Evolutionary conservation across 169 alveolate genomes (phyloP), one percentile per base, ranked within the genome.

Genomic region (Plasmodium gallinaceum): DNA sequence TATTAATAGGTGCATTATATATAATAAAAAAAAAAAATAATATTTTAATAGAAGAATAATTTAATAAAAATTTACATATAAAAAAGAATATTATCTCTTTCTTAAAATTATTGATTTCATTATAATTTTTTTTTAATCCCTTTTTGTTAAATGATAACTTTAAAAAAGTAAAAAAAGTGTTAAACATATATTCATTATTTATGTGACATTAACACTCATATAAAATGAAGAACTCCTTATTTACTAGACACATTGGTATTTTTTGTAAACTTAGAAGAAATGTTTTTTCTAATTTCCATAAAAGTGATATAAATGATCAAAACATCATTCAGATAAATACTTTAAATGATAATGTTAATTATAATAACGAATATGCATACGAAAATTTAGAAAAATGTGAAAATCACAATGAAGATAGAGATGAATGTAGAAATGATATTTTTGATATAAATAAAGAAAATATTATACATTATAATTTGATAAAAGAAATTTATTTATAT

Each of bases 221-320:
- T 32, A 32, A 32, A 32, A 32, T 68, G 52, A n/a, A 48, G 51
- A n/a, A 26, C 5, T 8, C 46, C 5, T 54, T 51, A n/a, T 65
- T 26, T 58, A 20, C 76, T 7, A 78, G 64, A 16, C 64, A 78
- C 10, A 78, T 78, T 9, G 10, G 52, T 57, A 62, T 66, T 16
- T 78, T 62, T 22, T 18, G 74, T 37, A 78, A 78, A n/a, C 64
- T 78, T 58, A 61, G 89, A 48, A 78, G 89, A 66, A 65, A 78
- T 37, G 65, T 78, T 8, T 58, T 78, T 57, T 64, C 73, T 45
- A 78, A 39, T 22, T 37, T 51, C 37, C 46, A 65, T 69, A 52
- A 46, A 42, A 78, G 65, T 64, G 76, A 78, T 16, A 26, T 69
- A 26, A 39, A 26, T 48, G 74, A 78, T 32, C 66, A 64, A 58